Base-by-base conservation (phyloP, 2,329 filamentous ascomycete species). In the Chrysoporthe deuterocubensis region DNA sequence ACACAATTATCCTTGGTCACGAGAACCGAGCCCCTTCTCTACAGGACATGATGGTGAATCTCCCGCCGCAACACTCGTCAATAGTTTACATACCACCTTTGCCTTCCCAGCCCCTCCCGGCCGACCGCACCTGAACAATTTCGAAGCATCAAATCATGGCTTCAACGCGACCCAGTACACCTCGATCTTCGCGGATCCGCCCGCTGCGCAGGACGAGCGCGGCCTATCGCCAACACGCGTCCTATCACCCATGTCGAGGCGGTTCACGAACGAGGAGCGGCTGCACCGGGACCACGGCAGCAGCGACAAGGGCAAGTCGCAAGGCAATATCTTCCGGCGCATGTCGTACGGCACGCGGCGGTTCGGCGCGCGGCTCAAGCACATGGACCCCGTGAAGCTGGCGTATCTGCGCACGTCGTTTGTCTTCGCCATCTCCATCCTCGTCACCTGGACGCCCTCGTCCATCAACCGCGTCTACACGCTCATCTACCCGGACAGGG, bases 391-490 rank as follows among this genome's bases (percentile, higher is more conserved):
- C 0, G 81, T 89, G 71, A 89, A 89, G 79, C 78, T 87, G 4
- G 86, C 86, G 11, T 89, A 89, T 73, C 80, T 89, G 56, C 83
- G 86, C 16, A 89, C 87, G 8, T 88, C 85, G 37, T 87, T 88
- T 73, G 83, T 89, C 13, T 89, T 89, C 72, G 85, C 86, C 59
- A 81, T 89, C 67, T 87, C 85, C 60, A 85, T 89, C 37, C 78
- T 89, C 44, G 84, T 88, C 54, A 89, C 87, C 3, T 89, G 87
- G 86, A 88, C 86, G 4, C 87, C 87, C 6, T 91, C 89, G 72
- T 92, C 89, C 68, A 84, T 92, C 75, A 95, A 95, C 77, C 85
- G 92, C 42, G 86, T 94, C 40, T 90, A 93, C 78, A 85, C 88
- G 70, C 84, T 93, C 71, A 78, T 88, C 8, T 78, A 85, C 62